Conservation (phyloP, 352 stramenopile genomes). For the Phytophthora hibernalis region DNA sequence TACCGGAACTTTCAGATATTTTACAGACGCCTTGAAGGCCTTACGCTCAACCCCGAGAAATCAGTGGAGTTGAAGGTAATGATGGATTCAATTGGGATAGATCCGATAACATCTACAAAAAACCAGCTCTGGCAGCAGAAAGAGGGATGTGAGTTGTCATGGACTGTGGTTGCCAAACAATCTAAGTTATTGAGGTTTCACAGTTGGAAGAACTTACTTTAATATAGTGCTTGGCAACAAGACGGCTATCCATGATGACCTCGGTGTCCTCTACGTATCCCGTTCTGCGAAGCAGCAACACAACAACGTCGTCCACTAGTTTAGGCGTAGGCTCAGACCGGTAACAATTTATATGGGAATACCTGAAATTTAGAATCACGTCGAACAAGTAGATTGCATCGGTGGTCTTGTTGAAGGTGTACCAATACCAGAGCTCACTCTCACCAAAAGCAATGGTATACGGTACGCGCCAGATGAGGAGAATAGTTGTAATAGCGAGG, state of each 20-base stretch:
- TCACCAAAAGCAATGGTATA: constrained; percentile 67
- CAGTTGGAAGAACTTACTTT: constrained; percentile 34
- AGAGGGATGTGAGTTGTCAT: background rate
- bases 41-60: constrained; percentile 60
- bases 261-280: constrained; percentile 64
- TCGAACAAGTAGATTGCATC: constrained; percentile 62
- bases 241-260: constrained; percentile 58
- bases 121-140: constrained; percentile 50
- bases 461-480: constrained; percentile 65
- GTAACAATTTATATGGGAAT: background rate
- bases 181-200: background rate
- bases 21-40: constrained; percentile 67
- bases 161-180: no score
- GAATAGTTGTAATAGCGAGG: constrained; percentile 58
- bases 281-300: constrained; percentile 39
- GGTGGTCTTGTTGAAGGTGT: constrained; percentile 56
- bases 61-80: constrained; percentile 36
- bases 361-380: constrained; percentile 67
- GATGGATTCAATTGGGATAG: constrained; percentile 63
- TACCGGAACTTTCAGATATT: constrained; percentile 72
- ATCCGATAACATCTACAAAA: constrained; percentile 59
- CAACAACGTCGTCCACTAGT: background rate
- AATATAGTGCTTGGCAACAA: constrained; percentile 55
- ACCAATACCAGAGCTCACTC: constrained; percentile 48
- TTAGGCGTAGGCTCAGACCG: background rate